Evolutionary conservation across 177 flowering plant species (phyloP), one percentile per base, ranked within the genome.

Genomic region (Vitis hybrid): DNA sequence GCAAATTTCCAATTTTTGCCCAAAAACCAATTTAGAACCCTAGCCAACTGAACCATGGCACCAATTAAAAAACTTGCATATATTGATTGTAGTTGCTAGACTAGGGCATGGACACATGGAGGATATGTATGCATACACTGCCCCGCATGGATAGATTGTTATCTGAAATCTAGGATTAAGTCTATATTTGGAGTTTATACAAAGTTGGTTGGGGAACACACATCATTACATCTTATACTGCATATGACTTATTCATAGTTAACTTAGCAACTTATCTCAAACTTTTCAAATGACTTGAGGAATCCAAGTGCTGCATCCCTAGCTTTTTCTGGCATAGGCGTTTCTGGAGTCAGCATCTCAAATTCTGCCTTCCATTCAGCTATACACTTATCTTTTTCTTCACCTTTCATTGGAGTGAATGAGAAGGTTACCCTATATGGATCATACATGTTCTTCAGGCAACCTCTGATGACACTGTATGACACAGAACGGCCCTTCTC

Each of bases 351-450:
- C 10, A 75, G 65, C 1, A 82, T 83, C 74, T 79, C 76, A 20
- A 70, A 87, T 60, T 87, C 86, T 0, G 79, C 87, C 59, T 75
- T 80, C 90, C 90, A 87, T 47, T 78, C 78, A 0, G 87, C 90
- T 0, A 75, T 58, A 57, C 90, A 87, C 73, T 73, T 75, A 18
- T 76, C 66, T 1, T n/a, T 4, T 50, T 78, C 75, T 52, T 71
- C 52, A 24, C 73, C 77, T 24, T 77, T 64, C 49, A 76, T 33
- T 0, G 86, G 90, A 8, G 55, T 14, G 62, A 87, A 87, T 1
- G 88, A 62, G 79, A 87, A 83, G 69, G 88, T 87, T 24, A 80
- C 88, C 71, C 71, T 83, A 66, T 85, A 87, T 3, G 88, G 88
- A 80, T 82, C 75, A 65, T 87, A 85, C 88, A 87, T 81, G 64